Conservation (phyloP, 2,329 filamentous ascomycete species). For the Aspergillus neoniger region DNA sequence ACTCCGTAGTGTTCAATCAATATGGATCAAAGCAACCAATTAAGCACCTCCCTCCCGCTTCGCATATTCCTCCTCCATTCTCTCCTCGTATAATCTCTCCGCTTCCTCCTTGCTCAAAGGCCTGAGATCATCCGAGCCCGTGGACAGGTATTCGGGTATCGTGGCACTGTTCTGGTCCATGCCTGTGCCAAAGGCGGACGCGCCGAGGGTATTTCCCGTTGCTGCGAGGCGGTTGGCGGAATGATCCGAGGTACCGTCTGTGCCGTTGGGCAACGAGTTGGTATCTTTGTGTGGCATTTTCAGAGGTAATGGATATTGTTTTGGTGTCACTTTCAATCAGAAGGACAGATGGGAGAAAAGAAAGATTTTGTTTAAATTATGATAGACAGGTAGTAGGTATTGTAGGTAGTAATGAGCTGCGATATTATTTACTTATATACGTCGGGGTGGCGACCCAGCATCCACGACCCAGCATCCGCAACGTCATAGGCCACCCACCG, state of each 20-base stretch:
- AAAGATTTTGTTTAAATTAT: too few species aligned
- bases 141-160: constrained; percentile 19
- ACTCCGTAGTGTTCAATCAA: neutral
- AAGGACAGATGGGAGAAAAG: neutral
- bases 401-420: too few species aligned
- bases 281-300: neutral
- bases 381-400: too few species aligned
- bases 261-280: neutral
- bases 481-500: too few species aligned
- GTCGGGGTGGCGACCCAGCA: too few species aligned
- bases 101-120: constrained; percentile 45
- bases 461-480: too few species aligned
- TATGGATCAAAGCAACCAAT: neutral
- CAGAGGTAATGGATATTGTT: too few species aligned
- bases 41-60: constrained; percentile 48
- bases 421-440: too few species aligned
- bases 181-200: constrained; percentile 17
- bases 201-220: neutral
- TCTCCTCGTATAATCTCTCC: constrained; percentile 47
- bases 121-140: constrained; percentile 21
- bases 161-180: constrained; percentile 20
- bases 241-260: neutral
- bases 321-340: too few species aligned
- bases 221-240: neutral
- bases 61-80: constrained; percentile 52